Base-by-base conservation (phyloP, 202 grass and related monocot species). In the Elaeis oleifera region DNA sequence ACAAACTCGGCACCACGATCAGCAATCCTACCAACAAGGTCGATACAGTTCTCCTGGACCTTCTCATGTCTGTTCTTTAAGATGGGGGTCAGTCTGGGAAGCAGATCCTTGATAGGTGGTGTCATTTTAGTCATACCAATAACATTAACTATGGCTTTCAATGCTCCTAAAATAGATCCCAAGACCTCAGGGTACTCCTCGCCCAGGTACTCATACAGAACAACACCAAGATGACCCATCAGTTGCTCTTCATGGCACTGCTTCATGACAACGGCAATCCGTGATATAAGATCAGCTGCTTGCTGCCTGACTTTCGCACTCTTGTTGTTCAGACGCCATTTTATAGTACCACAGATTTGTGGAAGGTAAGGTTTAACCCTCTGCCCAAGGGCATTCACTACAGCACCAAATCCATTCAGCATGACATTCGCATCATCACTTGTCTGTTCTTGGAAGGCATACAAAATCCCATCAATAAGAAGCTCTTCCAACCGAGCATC, bases 61-160 rank as follows among this genome's bases (percentile, higher is more conserved):
- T 97, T 97, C 65, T 97, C 92, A 2, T 97, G 92, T 65, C 92
- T 82, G 59, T 92, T 97, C 82, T 97, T 97, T 70, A 97, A 82
- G 72, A 97, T 91, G 5, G 92, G 92, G 1, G 88, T 97, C 58
- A 97, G 79, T 6, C 88, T 84, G 65, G 92, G 92, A 71, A 96
- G 87, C 48, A 92, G 83, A 84, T 97, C 92, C 58, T 97, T 97
- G 54, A 97, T 97, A 59, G 92, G 87, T 0, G 92, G 92, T 36
- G 92, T 97, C 92, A 97, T 97, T 74, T 97, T 97, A 65, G 84
- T 92, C 92, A 97, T 97, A 79, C 92, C 92, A 59, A 97, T 91
- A 25, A 97, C 92, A 70, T 97, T 97, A 27, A 97, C 88, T 0
- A 97, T 97, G 61, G 92, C 92, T 62, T 97, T 97, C 73, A 97